phyloP scores from a whole-genome alignment of 495 filamentous ascomycete species.

The Neurospora tetrasperma region DNA sequence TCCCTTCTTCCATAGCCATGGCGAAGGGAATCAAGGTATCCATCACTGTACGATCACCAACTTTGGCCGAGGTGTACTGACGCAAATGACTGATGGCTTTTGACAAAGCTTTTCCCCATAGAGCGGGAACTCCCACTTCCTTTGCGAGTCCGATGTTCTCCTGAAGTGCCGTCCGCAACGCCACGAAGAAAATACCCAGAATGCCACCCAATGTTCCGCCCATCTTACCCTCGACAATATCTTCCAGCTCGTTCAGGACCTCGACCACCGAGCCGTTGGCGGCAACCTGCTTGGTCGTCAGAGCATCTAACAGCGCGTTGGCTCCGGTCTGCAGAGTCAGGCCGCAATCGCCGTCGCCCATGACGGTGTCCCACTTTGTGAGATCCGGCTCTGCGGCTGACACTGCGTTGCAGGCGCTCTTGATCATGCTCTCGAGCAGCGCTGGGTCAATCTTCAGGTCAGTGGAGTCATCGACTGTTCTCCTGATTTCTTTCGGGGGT shows the following conservation, averaged over 20 bases:
- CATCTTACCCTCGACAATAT: constrained; percentile 48
- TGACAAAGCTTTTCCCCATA: constrained; percentile 31
- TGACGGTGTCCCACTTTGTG: constrained; percentile 52
- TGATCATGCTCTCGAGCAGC: constrained; percentile 39
- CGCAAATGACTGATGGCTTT: constrained; percentile 33
- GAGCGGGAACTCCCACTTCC: constrained; percentile 16
- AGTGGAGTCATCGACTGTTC: constrained; percentile 23
- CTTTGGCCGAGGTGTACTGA: constrained; percentile 38
- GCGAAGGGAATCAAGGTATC: constrained; percentile 49
- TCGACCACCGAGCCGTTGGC: constrained; percentile 38
- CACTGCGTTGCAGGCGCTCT: constrained; percentile 39
- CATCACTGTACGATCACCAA: constrained; percentile 45
- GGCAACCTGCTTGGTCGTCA: constrained; percentile 23
- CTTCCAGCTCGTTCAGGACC: constrained; percentile 42
- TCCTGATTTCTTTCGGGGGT: constrained; percentile 22
- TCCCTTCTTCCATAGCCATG: constrained; percentile 31
- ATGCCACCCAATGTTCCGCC: constrained; percentile 53
- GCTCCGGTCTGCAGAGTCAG: constrained; percentile 46
- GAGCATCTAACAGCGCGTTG: constrained; percentile 28
- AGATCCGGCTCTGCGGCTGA: constrained; percentile 47
- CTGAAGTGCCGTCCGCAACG: constrained; percentile 39
- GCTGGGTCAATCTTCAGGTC: constrained; percentile 35
- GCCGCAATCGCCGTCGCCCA: constrained; percentile 58
- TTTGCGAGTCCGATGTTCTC: constrained; percentile 25
- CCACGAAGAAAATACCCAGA: constrained; percentile 48